phyloP scores from a whole-genome alignment of 1,284 basidiomycete genomes.

The Farysia itapuensis region DNA sequence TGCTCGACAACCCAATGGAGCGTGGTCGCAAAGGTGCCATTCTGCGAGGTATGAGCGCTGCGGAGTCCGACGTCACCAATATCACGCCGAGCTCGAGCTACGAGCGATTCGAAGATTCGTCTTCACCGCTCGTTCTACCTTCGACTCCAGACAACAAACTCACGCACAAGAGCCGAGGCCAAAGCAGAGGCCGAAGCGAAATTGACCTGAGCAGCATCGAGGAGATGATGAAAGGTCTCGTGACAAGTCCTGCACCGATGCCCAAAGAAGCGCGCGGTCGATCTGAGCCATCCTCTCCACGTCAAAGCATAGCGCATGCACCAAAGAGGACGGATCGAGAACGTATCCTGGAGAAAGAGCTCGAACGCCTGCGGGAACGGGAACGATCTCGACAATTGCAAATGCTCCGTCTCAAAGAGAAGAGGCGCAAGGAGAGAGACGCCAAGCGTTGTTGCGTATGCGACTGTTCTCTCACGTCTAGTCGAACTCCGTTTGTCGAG shows the following conservation, averaged over 20 bases:
- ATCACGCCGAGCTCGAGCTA: constrained; percentile 48
- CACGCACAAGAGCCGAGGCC: not conserved
- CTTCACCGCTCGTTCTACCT: not conserved
- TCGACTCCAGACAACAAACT: not conserved
- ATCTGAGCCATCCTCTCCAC: not conserved
- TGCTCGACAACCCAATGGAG: constrained; percentile 5
- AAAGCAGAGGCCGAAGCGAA: not conserved
- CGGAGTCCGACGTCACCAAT: constrained; percentile 1
- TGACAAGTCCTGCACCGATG: constrained; percentile 14
- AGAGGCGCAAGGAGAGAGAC: constrained; percentile 18
- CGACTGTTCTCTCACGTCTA: constrained; percentile 37
- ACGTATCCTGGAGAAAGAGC: constrained; percentile 10
- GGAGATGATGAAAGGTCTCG: constrained; percentile 39
- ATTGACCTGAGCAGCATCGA: constrained; percentile 40
- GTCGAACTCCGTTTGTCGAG: constrained; percentile 40
- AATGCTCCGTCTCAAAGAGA: constrained; percentile 17
- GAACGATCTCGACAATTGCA: constrained; percentile 22
- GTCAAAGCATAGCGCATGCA: not conserved
- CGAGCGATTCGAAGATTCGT: constrained; percentile 13
- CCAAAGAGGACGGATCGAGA: constrained; percentile 16
- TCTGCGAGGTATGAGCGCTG: too few species aligned
- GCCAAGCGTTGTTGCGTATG: constrained; percentile 38
- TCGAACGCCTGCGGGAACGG: constrained; percentile 23
- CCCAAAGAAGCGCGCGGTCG: constrained; percentile 1
- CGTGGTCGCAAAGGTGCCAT: too few species aligned